Evolutionary conservation across 129 eudicot genomes (phyloP).

Genomic region (Tagetes erecta): DNA sequence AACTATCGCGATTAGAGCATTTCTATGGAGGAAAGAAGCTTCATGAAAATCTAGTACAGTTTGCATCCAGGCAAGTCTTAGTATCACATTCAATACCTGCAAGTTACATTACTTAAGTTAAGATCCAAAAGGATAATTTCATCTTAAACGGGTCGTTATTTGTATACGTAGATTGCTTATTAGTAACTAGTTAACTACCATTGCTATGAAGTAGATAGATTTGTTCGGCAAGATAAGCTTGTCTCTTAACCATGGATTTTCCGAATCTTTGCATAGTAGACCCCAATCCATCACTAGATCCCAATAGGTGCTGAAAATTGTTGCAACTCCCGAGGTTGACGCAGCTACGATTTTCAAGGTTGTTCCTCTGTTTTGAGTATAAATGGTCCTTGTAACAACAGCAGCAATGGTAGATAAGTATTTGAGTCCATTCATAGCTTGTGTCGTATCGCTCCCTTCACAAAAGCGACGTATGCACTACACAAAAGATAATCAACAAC

Average conservation of each 20-base stretch:
- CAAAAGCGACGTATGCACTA: conserved; percentile 58
- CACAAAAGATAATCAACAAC: neutral
- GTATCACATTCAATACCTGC: conserved; percentile 55
- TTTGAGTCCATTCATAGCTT: conserved; percentile 58
- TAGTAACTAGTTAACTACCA: conserved; percentile 44
- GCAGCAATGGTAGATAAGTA: conserved; percentile 68
- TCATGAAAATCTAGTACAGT: conserved; percentile 49
- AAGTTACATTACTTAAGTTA: neutral
- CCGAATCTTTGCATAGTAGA: conserved; percentile 48
- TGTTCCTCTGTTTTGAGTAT: conserved; percentile 31
- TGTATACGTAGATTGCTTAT: neutral
- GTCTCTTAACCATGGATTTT: conserved; percentile 73
- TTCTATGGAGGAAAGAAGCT: conserved; percentile 52
- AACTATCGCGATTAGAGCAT: conserved; percentile 53
- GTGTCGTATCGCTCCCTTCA: conserved; percentile 57
- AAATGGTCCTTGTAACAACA: conserved; percentile 50
- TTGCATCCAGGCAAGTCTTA: conserved; percentile 91
- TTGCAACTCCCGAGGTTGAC: conserved; percentile 51
- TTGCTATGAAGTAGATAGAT: conserved; percentile 60
- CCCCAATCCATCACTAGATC: conserved; percentile 83
- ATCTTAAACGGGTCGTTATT: neutral
- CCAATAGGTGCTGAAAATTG: conserved; percentile 68
- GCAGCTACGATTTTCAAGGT: conserved; percentile 45
- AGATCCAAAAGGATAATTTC: neutral
- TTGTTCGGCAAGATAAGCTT: conserved; percentile 52